Conservation (phyloP, 2,329 filamentous ascomycete species). For the Nemania sp. region DNA sequence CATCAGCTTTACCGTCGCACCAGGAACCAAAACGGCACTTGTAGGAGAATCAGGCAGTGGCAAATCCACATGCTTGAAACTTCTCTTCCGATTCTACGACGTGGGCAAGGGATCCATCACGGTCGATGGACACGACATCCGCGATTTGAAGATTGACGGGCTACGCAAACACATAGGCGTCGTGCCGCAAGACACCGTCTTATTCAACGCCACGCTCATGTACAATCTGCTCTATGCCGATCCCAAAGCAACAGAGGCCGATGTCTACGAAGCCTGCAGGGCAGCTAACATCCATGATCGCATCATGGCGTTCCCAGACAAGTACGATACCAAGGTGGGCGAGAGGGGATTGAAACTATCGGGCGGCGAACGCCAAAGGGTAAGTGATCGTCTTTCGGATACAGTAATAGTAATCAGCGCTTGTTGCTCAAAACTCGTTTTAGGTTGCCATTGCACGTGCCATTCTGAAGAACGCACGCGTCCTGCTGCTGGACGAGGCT, state of each 20-base stretch:
- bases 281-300: constrained; percentile 63
- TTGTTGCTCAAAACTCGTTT: background rate
- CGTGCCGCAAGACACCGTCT: constrained; percentile 58
- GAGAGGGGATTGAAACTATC: constrained; percentile 47
- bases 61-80: constrained; percentile 60
- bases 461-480: constrained; percentile 68
- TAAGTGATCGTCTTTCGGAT: constrained; percentile 32
- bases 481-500: constrained; percentile 72
- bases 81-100: constrained; percentile 64
- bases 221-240: constrained; percentile 62
- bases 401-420: background rate
- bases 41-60: constrained; percentile 53
- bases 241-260: constrained; percentile 56
- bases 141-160: constrained; percentile 46
- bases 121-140: constrained; percentile 61
- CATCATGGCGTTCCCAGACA: constrained; percentile 56
- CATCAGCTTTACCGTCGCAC: constrained; percentile 47
- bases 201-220: constrained; percentile 63
- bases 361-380: constrained; percentile 63
- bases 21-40: constrained; percentile 51
- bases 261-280: constrained; percentile 57
- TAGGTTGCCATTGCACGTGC: constrained; percentile 63
- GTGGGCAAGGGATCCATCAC: constrained; percentile 55
- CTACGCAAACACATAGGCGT: constrained; percentile 58
- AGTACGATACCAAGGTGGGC: constrained; percentile 38